Evolutionary conservation across 1,139 yeast genomes (phyloP).

Genomic region (Casaregolazyma suthepensis): DNA sequence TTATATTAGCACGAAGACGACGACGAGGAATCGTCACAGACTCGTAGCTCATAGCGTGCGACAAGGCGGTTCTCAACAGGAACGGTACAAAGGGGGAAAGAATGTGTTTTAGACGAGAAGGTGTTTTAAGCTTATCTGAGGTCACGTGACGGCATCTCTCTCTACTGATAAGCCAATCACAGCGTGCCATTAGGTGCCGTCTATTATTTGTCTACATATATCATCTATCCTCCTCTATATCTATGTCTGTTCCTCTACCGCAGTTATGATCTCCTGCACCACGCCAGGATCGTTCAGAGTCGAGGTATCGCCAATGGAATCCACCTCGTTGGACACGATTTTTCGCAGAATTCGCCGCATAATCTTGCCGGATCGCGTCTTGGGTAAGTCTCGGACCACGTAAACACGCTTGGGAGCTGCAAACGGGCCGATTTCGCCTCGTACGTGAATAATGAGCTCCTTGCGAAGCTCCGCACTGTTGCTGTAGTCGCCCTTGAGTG

Average conservation of each 20-base stretch:
- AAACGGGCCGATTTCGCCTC: constrained; percentile 95
- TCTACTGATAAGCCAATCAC: neutral
- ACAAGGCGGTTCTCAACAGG: neutral
- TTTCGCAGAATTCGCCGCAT: constrained; percentile 98
- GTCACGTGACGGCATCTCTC: neutral
- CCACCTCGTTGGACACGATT: constrained; percentile 82
- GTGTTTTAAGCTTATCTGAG: neutral
- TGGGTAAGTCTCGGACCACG: constrained; percentile 86
- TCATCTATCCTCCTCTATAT: neutral
- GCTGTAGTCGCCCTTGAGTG: constrained; percentile 57
- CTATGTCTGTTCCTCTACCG: constrained; percentile 24
- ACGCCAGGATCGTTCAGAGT: constrained; percentile 86
- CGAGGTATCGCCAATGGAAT: constrained; percentile 86
- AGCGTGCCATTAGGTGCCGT: neutral
- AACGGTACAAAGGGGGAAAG: neutral
- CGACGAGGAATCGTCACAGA: constrained; percentile 9
- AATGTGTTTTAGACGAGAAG: neutral
- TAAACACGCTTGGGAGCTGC: constrained; percentile 95
- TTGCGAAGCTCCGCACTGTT: constrained; percentile 61
- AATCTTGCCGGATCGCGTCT: constrained; percentile 97
- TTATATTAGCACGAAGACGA: constrained; percentile 27
- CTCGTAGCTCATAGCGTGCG: constrained; percentile 6
- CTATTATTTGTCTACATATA: neutral
- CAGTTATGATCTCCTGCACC: constrained; percentile 64
- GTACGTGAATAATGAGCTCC: constrained; percentile 77